These are phyloP conservation scores for Pichia membranifaciens DNA, from an alignment of 805 yeast genomes.

Conservation along the genomic window DNA sequence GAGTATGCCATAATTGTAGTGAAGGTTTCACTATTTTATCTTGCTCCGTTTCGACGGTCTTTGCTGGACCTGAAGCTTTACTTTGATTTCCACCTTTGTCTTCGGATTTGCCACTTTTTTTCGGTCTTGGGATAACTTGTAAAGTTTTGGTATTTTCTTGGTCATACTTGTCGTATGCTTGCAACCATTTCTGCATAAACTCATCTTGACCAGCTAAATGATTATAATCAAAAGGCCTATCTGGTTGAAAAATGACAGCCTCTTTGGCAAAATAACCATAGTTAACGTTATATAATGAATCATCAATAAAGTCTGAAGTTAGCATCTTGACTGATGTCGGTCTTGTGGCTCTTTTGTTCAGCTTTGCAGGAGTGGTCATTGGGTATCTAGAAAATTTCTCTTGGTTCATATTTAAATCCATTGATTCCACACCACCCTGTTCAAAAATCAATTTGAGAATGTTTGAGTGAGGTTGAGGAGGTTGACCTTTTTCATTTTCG, in stretches of 20 bases:
- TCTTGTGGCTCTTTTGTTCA: conserved; percentile 36
- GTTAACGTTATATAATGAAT: conserved; percentile 71
- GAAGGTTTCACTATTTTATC: conserved; percentile 31
- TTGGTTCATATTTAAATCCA: conserved; percentile 29
- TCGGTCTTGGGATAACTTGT: conserved; percentile 15
- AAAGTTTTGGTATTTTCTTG: conserved; percentile 20
- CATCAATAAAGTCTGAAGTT: conserved; percentile 77
- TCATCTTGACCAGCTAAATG: conserved; percentile 58
- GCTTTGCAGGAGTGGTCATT: conserved; percentile 31
- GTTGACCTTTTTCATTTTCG: conserved; percentile 17
- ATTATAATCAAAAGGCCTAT: conserved; percentile 57
- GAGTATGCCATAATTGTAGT: conserved; percentile 82
- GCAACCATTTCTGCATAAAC: conserved; percentile 63
- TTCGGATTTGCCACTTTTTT: background rate
- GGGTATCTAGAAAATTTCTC: conserved; percentile 39
- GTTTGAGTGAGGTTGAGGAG: conserved; percentile 21
- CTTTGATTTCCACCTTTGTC: conserved; percentile 3
- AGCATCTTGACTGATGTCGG: conserved; percentile 66
- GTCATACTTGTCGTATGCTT: conserved; percentile 53
- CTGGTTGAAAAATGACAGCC: conserved; percentile 70
- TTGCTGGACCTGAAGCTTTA: background rate
- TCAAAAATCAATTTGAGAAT: conserved; percentile 25
- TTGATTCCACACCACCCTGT: conserved; percentile 33
- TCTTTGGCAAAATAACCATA: conserved; percentile 80
- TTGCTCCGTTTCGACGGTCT: background rate